Evolutionary conservation across 108 stramenopile species (phyloP).

Genomic region (Cyclotella atomus): DNA sequence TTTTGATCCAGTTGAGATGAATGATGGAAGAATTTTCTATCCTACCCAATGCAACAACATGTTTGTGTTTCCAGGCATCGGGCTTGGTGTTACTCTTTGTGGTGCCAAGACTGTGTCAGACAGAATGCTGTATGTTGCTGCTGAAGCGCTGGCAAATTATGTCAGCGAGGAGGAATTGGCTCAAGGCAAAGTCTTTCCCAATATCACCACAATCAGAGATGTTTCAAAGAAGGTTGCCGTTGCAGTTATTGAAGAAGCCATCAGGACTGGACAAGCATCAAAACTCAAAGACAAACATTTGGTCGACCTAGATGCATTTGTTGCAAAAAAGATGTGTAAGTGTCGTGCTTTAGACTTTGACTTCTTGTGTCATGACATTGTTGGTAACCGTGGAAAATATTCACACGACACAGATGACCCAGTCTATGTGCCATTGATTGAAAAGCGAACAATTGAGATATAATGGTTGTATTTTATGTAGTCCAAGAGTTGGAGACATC

Average conservation of each 20-base stretch:
- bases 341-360: too few species aligned
- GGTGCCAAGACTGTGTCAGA: conserved; percentile 88
- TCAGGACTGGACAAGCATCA: conserved; percentile 73
- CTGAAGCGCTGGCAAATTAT: conserved; percentile 86
- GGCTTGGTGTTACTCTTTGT: conserved; percentile 87
- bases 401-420: too few species aligned
- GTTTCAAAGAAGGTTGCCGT: conserved; percentile 88
- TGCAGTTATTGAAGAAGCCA: conserved; percentile 89
- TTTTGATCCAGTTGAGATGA: conserved; percentile 89
- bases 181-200: conserved; percentile 89
- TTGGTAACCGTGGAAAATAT: too few species aligned
- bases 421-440: conserved; percentile 85
- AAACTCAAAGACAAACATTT: conserved; percentile 61
- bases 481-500: background rate
- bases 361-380: too few species aligned
- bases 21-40: conserved; percentile 68
- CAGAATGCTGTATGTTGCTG: conserved; percentile 90
- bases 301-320: conserved; percentile 66
- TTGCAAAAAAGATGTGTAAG: conserved; percentile 84
- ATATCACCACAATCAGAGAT: conserved; percentile 81
- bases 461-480: background rate
- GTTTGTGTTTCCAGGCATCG: conserved; percentile 68
- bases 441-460: conserved; percentile 57
- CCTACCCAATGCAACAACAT: conserved; percentile 95
- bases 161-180: conserved; percentile 80